phyloP scores from a whole-genome alignment of 2,329 filamentous ascomycete species.

The Volutella citrinella region DNA sequence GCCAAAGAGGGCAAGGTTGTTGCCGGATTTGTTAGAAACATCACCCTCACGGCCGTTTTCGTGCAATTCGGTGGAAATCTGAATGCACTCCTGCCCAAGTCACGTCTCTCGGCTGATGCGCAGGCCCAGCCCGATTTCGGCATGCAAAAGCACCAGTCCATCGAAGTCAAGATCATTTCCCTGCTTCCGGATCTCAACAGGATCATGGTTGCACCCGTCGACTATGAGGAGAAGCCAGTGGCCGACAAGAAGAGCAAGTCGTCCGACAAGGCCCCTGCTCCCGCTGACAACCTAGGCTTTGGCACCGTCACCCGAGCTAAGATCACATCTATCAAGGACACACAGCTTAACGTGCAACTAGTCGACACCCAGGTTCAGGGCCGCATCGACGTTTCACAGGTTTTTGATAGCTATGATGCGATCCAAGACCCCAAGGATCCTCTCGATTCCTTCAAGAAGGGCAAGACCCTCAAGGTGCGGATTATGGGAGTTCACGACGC shows the following conservation, averaged over 20 bases:
- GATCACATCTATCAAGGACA: slow-evolving; percentile 82
- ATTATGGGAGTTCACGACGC: slow-evolving; percentile 88
- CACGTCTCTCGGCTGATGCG: slow-evolving; percentile 69
- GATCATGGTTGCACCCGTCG: slow-evolving; percentile 57
- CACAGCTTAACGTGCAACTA: slow-evolving; percentile 87
- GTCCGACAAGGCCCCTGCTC: slow-evolving; percentile 26
- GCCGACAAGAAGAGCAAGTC: slow-evolving; percentile 35
- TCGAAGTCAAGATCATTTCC: slow-evolving; percentile 69
- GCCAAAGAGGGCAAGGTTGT: slow-evolving; percentile 66
- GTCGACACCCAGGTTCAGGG: slow-evolving; percentile 73
- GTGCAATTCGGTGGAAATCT: slow-evolving; percentile 81
- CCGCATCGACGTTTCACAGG: slow-evolving; percentile 87
- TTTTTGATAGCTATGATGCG: slow-evolving; percentile 85
- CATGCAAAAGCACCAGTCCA: slow-evolving; percentile 70
- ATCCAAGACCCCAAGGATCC: slow-evolving; percentile 81
- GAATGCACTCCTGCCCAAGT: slow-evolving; percentile 76
- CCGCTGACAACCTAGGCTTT: slow-evolving; percentile 69
- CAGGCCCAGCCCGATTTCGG: slow-evolving; percentile 72
- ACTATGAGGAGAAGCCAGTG: slow-evolving; percentile 44
- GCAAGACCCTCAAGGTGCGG: slow-evolving; percentile 69
- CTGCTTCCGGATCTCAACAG: slow-evolving; percentile 68
- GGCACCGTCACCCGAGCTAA: slow-evolving; percentile 74
- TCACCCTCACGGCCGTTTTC: slow-evolving; percentile 78
- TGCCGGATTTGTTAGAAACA: slow-evolving; percentile 80
- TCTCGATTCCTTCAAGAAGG: slow-evolving; percentile 66